Evolutionary conservation across 148 eudicot genomes (phyloP).

Genomic region (Amaranthus palmeri): DNA sequence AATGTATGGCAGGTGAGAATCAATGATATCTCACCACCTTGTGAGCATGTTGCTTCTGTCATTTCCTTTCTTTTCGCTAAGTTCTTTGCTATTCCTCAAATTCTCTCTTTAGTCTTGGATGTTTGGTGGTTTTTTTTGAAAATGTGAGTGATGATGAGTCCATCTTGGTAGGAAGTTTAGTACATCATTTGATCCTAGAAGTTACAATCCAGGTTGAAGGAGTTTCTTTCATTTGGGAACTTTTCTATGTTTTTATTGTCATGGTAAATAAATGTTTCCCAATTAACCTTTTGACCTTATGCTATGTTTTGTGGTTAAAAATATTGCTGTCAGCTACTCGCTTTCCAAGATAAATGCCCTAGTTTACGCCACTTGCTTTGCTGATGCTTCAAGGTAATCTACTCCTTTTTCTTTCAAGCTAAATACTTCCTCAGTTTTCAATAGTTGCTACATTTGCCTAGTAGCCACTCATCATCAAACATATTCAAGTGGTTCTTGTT

Average conservation of each 20-base stretch:
- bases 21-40: constrained; percentile 3
- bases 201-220: background rate
- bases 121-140: background rate
- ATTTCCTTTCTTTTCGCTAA: background rate
- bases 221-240: background rate
- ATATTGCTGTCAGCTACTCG: constrained; percentile 53
- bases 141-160: background rate
- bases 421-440: background rate
- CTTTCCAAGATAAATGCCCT: constrained; percentile 79
- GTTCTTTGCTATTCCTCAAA: background rate
- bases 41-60: background rate
- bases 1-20: constrained; percentile 77
- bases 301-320: background rate
- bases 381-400: constrained; percentile 69
- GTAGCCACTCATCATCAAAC: too few species aligned
- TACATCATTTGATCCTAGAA: background rate
- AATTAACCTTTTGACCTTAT: constrained; percentile 4
- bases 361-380: constrained; percentile 74
- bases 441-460: too few species aligned
- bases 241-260: constrained; percentile 2
- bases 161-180: background rate
- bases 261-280: background rate
- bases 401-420: background rate
- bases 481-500: too few species aligned
- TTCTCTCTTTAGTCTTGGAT: background rate